Conservation (phyloP, 2,329 filamentous ascomycete genomes). For the Calonectria montana region DNA sequence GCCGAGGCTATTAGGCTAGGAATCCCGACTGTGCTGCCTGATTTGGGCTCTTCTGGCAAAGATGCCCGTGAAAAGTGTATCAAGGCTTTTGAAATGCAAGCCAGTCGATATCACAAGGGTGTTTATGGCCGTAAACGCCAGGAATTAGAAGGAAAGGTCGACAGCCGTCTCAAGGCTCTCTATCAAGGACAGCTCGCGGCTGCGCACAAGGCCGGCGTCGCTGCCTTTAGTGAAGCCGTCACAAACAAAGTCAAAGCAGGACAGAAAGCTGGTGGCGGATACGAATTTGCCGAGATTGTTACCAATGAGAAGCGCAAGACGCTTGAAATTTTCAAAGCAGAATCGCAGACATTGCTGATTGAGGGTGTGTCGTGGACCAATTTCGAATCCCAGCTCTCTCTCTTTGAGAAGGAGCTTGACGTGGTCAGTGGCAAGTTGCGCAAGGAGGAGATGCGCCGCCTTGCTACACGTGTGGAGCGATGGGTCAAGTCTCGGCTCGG, state of each 20-base stretch:
- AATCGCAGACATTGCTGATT: constrained; percentile 80
- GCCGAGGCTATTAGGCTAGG: constrained; percentile 79
- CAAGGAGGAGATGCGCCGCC: constrained; percentile 94
- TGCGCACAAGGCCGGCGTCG: constrained; percentile 88
- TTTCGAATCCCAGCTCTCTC: constrained; percentile 80
- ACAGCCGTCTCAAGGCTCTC: constrained; percentile 86
- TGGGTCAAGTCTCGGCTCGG: constrained; percentile 91
- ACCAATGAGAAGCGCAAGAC: constrained; percentile 82
- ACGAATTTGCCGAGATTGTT: constrained; percentile 97
- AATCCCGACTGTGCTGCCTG: constrained; percentile 76
- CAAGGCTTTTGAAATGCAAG: constrained; percentile 88
- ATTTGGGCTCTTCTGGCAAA: constrained; percentile 80
- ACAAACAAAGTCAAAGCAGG: constrained; percentile 87
- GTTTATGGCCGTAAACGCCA: constrained; percentile 88
- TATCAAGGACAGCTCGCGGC: constrained; percentile 90
- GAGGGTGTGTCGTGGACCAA: constrained; percentile 88
- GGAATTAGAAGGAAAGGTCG: constrained; percentile 88
- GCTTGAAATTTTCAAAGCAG: constrained; percentile 78
- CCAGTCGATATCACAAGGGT: constrained; percentile 95
- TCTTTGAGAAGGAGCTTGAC: constrained; percentile 92
- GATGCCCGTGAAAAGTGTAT: constrained; percentile 78
- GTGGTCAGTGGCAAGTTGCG: constrained; percentile 86
- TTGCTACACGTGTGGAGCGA: constrained; percentile 90
- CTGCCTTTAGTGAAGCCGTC: constrained; percentile 88
- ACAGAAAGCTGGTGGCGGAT: constrained; percentile 89